Percentiles rank a stretch among this genome's conserved stretches.
Evolutionary conservation across 345 rosid species (phyloP).

Genomic region (sweet orange (Citrus sinensis)): DNA sequence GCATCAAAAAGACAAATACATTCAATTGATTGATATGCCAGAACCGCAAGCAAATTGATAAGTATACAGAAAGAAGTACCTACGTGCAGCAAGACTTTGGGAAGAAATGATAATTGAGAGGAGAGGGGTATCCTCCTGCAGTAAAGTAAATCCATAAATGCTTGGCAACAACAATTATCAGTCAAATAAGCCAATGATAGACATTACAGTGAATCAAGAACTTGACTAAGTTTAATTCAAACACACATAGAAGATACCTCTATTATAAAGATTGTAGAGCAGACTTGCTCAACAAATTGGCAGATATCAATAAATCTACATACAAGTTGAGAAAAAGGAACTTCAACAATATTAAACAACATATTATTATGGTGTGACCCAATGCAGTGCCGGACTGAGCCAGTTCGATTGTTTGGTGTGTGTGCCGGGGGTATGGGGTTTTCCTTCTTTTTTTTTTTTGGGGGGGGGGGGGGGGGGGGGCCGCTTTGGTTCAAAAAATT

Average conservation of each 20-base stretch:
- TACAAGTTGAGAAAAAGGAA: not conserved
- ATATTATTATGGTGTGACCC: not conserved
- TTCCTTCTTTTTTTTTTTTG: too few species aligned
- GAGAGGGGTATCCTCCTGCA: conserved; percentile 98
- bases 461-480: too few species aligned
- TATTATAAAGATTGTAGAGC: not conserved
- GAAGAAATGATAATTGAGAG: conserved; percentile 88
- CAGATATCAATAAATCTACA: not conserved
- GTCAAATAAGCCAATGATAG: not conserved
- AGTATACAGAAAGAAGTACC: conserved; percentile 47
- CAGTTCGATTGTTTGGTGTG: too few species aligned
- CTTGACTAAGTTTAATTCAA: not conserved
- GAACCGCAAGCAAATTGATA: not conserved
- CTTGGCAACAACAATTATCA: not conserved
- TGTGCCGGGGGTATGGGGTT: too few species aligned
- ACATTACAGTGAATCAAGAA: not conserved
- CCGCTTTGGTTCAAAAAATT: too few species aligned
- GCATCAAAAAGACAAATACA: conserved; percentile 26
- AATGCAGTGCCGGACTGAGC: too few species aligned
- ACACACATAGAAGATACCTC: not conserved
- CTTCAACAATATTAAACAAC: not conserved
- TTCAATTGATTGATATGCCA: conserved; percentile 11
- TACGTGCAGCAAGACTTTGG: conserved; percentile 99
- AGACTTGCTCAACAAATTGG: not conserved
- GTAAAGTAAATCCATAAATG: not conserved